Evolutionary conservation across 1,284 basidiomycete genomes (phyloP).

Genomic region (Ganoderma boninense): DNA sequence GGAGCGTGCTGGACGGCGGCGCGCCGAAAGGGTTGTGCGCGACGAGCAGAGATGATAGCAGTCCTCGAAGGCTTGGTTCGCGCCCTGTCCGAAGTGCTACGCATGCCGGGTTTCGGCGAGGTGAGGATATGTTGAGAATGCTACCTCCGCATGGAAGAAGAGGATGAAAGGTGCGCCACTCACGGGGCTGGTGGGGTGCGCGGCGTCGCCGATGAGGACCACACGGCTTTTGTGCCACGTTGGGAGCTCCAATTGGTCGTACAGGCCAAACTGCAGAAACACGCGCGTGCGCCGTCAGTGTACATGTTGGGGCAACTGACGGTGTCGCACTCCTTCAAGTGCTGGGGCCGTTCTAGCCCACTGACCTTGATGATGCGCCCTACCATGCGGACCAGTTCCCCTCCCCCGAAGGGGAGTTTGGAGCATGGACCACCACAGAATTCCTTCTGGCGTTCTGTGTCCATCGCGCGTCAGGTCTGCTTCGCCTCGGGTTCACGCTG

Average conservation of each 20-base stretch:
- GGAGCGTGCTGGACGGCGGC: constrained; percentile 41
- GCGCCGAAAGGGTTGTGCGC: constrained; percentile 43
- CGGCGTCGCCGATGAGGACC: constrained; percentile 45
- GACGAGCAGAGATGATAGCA: too few species aligned
- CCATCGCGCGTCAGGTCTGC: constrained; percentile 52
- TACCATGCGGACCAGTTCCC: constrained; percentile 46
- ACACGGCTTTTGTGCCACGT: constrained; percentile 51
- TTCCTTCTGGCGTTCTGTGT: constrained; percentile 41
- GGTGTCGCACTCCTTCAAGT: neutral
- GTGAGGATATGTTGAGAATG: neutral
- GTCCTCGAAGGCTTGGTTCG: constrained; percentile 58
- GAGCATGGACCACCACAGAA: constrained; percentile 44
- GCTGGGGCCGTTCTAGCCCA: neutral
- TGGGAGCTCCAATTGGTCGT: constrained; percentile 53
- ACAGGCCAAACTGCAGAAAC: constrained; percentile 50
- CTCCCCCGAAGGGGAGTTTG: constrained; percentile 46
- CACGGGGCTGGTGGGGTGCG: constrained; percentile 47
- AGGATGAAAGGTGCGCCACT: neutral
- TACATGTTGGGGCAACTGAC: neutral
- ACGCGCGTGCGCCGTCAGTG: neutral
- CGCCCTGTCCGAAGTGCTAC: constrained; percentile 58
- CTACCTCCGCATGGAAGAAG: neutral
- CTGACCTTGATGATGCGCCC: constrained; percentile 50
- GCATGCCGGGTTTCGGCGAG: neutral
- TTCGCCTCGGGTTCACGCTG: constrained; percentile 48